Percentiles rank a stretch among this genome's conserved stretches.
Evolutionary conservation across 2,329 filamentous ascomycete species (phyloP).

Genomic region (Aureobasidium sp.): DNA sequence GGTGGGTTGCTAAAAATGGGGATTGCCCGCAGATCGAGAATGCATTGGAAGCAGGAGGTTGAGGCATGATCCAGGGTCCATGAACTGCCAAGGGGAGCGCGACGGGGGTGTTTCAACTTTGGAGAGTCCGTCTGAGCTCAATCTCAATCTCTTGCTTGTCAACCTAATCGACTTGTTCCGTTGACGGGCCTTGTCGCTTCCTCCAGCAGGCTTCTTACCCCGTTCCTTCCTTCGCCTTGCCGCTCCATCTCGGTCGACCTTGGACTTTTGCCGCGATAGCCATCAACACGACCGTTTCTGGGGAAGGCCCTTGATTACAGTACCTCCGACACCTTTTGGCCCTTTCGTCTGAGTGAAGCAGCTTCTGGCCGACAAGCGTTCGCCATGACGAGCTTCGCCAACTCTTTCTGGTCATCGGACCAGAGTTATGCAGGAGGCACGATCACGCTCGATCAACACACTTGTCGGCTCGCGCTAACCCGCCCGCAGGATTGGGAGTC

Average conservation of each 20-base stretch:
- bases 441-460: constrained; percentile 29
- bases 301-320: constrained; percentile 10
- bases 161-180: not conserved
- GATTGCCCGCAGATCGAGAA: not conserved
- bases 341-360: not conserved
- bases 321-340: not conserved
- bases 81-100: not conserved
- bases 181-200: constrained; percentile 4
- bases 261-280: not conserved
- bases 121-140: not conserved
- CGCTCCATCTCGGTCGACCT: not conserved
- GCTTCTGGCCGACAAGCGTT: not conserved
- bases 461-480: not conserved
- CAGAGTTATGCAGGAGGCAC: constrained; percentile 72
- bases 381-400: constrained; percentile 77
- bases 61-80: constrained; percentile 1
- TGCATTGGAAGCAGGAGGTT: not conserved
- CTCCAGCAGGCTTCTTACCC: not conserved
- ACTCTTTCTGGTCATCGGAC: constrained; percentile 97
- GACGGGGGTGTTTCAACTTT: constrained; percentile 11
- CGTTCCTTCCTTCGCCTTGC: not conserved
- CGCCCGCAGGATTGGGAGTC: constrained; percentile 63
- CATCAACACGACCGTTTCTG: constrained; percentile 6
- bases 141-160: constrained; percentile 6
- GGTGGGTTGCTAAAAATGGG: not conserved